These are phyloP conservation scores for Alternaria sp. DNA, from an alignment of 2,329 filamentous ascomycete species.

Conservation along the genomic window DNA sequence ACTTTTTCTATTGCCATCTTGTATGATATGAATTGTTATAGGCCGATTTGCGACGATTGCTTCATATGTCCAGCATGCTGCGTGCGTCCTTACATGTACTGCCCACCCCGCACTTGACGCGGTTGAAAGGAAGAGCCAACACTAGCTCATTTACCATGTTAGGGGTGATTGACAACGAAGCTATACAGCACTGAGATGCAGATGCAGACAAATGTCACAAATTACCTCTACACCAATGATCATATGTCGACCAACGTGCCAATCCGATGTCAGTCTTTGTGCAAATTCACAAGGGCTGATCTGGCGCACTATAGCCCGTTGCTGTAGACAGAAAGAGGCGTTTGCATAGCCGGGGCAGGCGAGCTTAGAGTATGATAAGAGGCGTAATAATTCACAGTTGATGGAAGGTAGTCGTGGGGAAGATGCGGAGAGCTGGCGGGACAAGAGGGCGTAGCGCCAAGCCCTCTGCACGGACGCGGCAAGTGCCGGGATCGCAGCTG, in stretches of 20 bases:
- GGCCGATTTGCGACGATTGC: neutral
- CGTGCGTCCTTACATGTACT: neutral
- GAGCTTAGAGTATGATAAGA: neutral
- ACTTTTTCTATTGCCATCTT: conserved; percentile 34
- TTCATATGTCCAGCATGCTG: neutral
- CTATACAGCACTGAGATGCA: neutral
- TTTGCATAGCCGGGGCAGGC: neutral
- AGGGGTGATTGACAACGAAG: neutral
- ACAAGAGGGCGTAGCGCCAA: conserved; percentile 17
- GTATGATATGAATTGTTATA: neutral
- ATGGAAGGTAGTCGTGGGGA: neutral
- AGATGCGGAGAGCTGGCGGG: neutral
- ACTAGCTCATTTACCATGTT: neutral
- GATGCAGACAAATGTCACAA: neutral
- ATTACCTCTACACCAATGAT: neutral
- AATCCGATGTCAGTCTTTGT: neutral
- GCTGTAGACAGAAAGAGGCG: neutral
- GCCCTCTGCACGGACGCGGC: conserved; percentile 31
- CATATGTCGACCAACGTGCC: neutral
- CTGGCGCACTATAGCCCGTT: neutral
- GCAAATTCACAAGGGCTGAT: neutral
- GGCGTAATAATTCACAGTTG: neutral
- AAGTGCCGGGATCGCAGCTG: conserved; percentile 31
- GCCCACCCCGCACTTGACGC: conserved; percentile 22
- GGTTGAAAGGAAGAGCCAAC: conserved; percentile 35